Evolutionary conservation across 768 basidiomycete genomes (phyloP).

Genomic region (Calocera viscosa): DNA sequence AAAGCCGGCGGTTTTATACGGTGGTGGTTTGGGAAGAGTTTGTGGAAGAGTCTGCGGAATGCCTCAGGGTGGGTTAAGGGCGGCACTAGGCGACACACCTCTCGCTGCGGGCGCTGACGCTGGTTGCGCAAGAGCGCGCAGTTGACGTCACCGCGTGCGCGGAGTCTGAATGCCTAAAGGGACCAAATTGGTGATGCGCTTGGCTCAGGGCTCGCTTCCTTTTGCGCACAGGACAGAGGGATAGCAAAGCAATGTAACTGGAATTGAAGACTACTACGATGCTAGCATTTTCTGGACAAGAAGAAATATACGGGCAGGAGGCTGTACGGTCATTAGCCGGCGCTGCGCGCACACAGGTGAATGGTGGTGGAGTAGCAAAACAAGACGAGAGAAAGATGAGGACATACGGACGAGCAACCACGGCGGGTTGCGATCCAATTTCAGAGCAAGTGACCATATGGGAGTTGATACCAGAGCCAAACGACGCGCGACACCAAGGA

Average conservation of each 20-base stretch:
- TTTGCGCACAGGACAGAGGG: background rate
- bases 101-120: background rate
- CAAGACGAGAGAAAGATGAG: background rate
- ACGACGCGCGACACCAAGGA: background rate
- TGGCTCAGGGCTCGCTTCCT: background rate
- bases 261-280: background rate
- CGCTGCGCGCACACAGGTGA: background rate
- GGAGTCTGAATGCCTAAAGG: background rate
- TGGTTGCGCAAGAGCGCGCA: background rate
- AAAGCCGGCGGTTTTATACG: background rate
- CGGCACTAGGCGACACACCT: too few species aligned
- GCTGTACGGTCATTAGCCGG: background rate
- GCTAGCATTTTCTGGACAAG: background rate
- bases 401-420: constrained; percentile 7
- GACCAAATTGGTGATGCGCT: background rate
- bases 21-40: background rate
- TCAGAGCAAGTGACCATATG: background rate
- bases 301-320: background rate
- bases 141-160: background rate
- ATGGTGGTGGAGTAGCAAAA: background rate
- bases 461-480: background rate
- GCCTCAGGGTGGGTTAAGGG: too few species aligned
- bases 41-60: background rate
- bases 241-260: background rate
- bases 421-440: background rate